Percentiles rank a stretch among this genome's conserved stretches.
Conservation (phyloP, 768 basidiomycete species). For the Kwoniella botswanensis region DNA sequence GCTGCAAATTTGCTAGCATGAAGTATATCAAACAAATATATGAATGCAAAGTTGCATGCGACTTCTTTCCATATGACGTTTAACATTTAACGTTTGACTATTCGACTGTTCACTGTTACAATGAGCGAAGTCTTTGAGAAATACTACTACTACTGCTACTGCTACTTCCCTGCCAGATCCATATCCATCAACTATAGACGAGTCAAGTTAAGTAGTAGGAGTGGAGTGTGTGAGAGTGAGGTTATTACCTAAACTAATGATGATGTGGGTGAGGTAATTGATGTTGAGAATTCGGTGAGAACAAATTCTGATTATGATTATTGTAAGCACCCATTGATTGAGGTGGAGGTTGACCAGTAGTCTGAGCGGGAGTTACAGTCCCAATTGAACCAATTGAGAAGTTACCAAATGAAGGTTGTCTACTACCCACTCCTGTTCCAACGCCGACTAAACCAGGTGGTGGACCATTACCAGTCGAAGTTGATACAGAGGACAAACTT, state of each 20-base stretch:
- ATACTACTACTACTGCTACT: background rate
- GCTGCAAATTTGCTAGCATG: background rate
- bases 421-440: background rate
- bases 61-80: conserved; percentile 7
- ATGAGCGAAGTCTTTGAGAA: background rate
- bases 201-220: too few species aligned
- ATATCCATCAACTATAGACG: background rate
- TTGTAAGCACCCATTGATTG: background rate
- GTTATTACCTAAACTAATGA: conserved; percentile 5
- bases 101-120: too few species aligned
- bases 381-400: conserved; percentile 1
- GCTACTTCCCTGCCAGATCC: background rate
- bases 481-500: conserved; percentile 2
- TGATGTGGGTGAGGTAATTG: conserved; percentile 28
- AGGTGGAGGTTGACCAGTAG: background rate
- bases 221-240: background rate
- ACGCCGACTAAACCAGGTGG: conserved; percentile 10
- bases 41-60: conserved; percentile 8
- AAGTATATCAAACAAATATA: background rate
- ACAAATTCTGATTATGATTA: conserved; percentile 21
- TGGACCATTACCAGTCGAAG: background rate
- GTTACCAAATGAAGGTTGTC: conserved; percentile 35
- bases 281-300: conserved; percentile 27
- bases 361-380: background rate
- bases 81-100: background rate